phyloP scores from a whole-genome alignment of 73 alveolate species.

The Paramecium sexaurelia region DNA sequence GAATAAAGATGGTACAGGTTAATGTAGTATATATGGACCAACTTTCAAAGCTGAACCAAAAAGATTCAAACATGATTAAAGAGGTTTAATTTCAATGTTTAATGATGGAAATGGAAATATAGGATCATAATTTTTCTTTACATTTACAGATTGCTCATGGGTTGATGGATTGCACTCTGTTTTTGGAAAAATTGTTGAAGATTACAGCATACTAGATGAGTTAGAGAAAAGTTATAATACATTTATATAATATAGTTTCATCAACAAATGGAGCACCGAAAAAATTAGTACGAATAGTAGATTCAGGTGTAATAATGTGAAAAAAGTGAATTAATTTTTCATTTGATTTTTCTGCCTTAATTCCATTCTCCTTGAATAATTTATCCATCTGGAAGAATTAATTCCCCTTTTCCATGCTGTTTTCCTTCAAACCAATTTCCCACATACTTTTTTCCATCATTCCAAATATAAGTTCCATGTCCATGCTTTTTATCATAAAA shows the following conservation, averaged over 20 bases:
- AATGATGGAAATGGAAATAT: slow-evolving; percentile 15
- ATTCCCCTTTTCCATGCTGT: slow-evolving; percentile 82
- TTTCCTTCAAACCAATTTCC: slow-evolving; percentile 71
- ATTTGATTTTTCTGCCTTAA: slow-evolving; percentile 62
- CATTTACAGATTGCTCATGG: slow-evolving; percentile 59
- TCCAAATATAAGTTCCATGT: slow-evolving; percentile 65
- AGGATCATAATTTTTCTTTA: slow-evolving; percentile 52
- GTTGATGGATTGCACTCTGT: slow-evolving; percentile 51
- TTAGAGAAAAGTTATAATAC: not conserved
- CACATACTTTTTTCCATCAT: slow-evolving; percentile 68
- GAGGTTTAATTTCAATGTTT: slow-evolving; percentile 49
- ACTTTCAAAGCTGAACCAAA: slow-evolving; percentile 38
- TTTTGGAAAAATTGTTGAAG: slow-evolving; percentile 41
- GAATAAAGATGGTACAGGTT: slow-evolving; percentile 56
- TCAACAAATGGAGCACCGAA: slow-evolving; percentile 43
- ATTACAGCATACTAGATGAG: slow-evolving; percentile 28
- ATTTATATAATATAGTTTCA: not conserved
- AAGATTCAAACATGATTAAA: slow-evolving; percentile 33
- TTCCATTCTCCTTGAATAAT: slow-evolving; percentile 65
- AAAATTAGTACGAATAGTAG: slow-evolving; percentile 37
- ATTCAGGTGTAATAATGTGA: slow-evolving; percentile 50
- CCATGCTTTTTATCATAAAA: slow-evolving; percentile 74
- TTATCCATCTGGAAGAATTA: slow-evolving; percentile 54
- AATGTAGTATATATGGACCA: slow-evolving; percentile 30
- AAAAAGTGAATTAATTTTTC: not conserved